These are phyloP conservation scores for Fagopyrum tataricum DNA, from an alignment of 148 eudicot genomes.

Conservation along the genomic window DNA sequence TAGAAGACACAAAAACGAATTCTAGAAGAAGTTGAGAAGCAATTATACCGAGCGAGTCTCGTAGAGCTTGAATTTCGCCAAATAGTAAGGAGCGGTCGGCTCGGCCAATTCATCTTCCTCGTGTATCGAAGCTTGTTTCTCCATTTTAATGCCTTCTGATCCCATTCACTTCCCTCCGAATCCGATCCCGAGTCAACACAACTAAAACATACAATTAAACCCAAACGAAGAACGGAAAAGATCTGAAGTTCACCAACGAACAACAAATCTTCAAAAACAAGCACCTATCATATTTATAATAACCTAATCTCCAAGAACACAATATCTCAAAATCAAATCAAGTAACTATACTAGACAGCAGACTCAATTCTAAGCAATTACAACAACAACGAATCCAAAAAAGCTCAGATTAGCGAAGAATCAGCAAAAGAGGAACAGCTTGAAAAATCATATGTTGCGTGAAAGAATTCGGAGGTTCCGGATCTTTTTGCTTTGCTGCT, in stretches of 20 bases:
- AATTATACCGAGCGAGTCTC: constrained; percentile 83
- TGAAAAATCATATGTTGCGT: neutral
- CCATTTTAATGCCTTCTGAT: constrained; percentile 19
- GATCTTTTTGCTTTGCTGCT: constrained; percentile 11
- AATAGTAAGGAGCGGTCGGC: constrained; percentile 22
- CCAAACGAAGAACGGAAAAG: neutral
- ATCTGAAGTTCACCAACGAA: constrained; percentile 3
- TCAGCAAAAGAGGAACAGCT: neutral
- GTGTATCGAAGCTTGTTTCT: constrained; percentile 19
- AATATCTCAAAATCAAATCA: neutral
- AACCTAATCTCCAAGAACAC: neutral
- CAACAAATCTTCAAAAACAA: neutral
- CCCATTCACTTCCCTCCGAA: constrained; percentile 31
- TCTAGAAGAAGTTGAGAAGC: neutral
- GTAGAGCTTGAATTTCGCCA: constrained; percentile 74
- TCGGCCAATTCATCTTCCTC: constrained; percentile 26
- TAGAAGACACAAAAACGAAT: neutral
- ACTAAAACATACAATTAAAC: constrained; percentile 23
- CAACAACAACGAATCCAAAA: neutral
- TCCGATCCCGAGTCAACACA: constrained; percentile 17
- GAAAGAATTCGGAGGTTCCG: neutral
- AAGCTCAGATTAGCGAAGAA: neutral
- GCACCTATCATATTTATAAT: neutral
- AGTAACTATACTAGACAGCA: neutral
- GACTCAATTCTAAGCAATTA: neutral